A percentile compares a stretch with the other conserved stretches of the same genome.
phyloP scores from a whole-genome alignment of 371 early-diverging fungal genomes.

The Mucor velutinosus region DNA sequence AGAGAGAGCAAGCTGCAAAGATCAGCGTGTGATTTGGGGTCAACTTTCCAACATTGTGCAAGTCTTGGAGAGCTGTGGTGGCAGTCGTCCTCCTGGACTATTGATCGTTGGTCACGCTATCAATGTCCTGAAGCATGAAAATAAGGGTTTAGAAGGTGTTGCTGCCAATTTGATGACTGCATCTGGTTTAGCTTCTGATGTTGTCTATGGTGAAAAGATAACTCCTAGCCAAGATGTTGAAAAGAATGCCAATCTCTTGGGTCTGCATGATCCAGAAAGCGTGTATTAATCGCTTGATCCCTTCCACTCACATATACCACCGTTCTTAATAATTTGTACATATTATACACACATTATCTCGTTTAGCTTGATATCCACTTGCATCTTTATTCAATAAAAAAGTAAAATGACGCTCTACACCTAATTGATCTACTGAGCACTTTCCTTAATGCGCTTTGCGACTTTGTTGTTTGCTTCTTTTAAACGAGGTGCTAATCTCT shows the following conservation, averaged over 20 bases:
- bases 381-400: background rate
- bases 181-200: slow-evolving; percentile 15
- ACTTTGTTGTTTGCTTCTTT: too few species aligned
- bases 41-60: slow-evolving; percentile 60
- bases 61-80: slow-evolving; percentile 67
- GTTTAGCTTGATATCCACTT: background rate
- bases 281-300: slow-evolving; percentile 24
- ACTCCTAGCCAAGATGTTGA: background rate
- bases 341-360: background rate
- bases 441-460: too few species aligned
- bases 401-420: too few species aligned
- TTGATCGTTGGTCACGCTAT: slow-evolving; percentile 67
- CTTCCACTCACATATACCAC: background rate
- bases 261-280: slow-evolving; percentile 49
- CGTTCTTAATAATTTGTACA: background rate
- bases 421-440: too few species aligned
- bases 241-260: slow-evolving; percentile 23
- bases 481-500: too few species aligned
- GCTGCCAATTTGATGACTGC: slow-evolving; percentile 27
- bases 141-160: slow-evolving; percentile 38
- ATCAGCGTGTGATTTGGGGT: slow-evolving; percentile 70
- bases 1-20: slow-evolving; percentile 74
- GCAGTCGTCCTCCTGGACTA: slow-evolving; percentile 75
- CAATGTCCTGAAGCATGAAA: slow-evolving; percentile 46
- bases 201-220: background rate